phyloP scores from a whole-genome alignment of 345 rosid genomes.

The Aquilaria malaccensis region DNA sequence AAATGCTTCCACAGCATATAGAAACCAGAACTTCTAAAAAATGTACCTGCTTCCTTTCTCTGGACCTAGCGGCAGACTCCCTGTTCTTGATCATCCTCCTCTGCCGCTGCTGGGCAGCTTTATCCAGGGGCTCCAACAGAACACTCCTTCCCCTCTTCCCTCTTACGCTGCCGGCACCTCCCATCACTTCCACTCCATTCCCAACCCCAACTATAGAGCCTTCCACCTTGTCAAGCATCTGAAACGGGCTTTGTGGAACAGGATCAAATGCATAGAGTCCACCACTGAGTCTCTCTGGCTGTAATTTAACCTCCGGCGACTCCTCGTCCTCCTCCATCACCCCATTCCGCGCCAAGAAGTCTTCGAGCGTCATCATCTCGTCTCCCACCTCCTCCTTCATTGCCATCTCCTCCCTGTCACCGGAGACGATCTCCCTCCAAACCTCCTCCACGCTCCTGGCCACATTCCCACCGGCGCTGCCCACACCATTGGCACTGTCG shows the following conservation, averaged over 20 bases:
- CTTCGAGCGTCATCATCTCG: constrained; percentile 89
- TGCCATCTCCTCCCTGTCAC: constrained; percentile 47
- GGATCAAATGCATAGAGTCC: constrained; percentile 49
- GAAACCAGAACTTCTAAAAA: background rate
- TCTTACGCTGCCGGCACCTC: constrained; percentile 27
- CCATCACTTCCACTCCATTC: constrained; percentile 29
- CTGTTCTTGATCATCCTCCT: constrained; percentile 97
- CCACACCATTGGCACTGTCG: constrained; percentile 9
- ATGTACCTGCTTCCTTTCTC: constrained; percentile 86
- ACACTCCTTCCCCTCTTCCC: constrained; percentile 69
- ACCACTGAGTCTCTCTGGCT: constrained; percentile 37
- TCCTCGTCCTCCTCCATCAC: constrained; percentile 33
- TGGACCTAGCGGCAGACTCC: constrained; percentile 93
- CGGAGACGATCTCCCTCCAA: constrained; percentile 84
- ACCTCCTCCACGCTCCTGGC: constrained; percentile 58
- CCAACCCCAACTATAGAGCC: constrained; percentile 48
- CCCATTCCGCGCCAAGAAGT: constrained; percentile 69
- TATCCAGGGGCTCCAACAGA: constrained; percentile 69
- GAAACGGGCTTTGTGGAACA: constrained; percentile 34
- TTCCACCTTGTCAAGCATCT: constrained; percentile 46
- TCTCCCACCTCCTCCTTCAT: constrained; percentile 69
- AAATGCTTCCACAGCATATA: background rate
- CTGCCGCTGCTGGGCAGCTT: constrained; percentile 87
- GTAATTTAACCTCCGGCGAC: constrained; percentile 30
- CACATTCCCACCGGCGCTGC: constrained; percentile 11